Base-by-base conservation (phyloP, 257 asterid species). In the Jasminum sambac region DNA sequence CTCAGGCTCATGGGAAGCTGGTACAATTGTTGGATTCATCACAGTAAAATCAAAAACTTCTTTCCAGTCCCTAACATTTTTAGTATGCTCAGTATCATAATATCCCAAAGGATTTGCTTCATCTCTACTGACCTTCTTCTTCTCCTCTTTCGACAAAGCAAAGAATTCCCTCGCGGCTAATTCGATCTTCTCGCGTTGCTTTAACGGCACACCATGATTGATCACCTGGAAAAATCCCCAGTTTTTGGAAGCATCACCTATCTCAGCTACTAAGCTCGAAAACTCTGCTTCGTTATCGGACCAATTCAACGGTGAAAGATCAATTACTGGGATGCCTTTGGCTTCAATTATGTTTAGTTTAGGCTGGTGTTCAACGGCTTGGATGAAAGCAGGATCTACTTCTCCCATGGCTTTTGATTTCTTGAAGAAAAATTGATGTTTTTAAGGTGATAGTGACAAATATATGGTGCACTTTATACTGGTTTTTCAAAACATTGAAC, bases 11-110 rank as follows among this genome's bases (percentile, higher is more conserved):
- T 23, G 70, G 14, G 82, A 79, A 70, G 63, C 82, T 12, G 87
- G 84, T 11, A 76, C 19, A 4, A 74, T 0, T 7, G 71, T 34
- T 0, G 80, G 78, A 63, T 78, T 78, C 65, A 24, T 38, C 9
- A 70, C 72, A 4, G 73, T 44, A 63, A 84, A 82, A 73, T 86
- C 92, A 19, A 86, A 86, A 30, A 86, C 92, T 63, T 86, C 89
- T 39, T 86, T 86, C 92, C 92, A 86, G n/a, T 86, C 92, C 62
- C 92, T 74, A 0, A 86, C 92, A 30, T 84, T 86, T 74, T 86
- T 86, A 0, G 92, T 86, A 11, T 76, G 87, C 80, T 86, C 92
- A 0, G 84, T 83, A 41, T 85, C 87, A n/a, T 80, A 85, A 46
- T 82, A 85, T 14, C 90, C 90, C 0, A 40, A 2, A 0, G 90